These are phyloP conservation scores for Colletotrichum sojae DNA, from an alignment of 2,329 filamentous ascomycete genomes.

Conservation along the genomic window DNA sequence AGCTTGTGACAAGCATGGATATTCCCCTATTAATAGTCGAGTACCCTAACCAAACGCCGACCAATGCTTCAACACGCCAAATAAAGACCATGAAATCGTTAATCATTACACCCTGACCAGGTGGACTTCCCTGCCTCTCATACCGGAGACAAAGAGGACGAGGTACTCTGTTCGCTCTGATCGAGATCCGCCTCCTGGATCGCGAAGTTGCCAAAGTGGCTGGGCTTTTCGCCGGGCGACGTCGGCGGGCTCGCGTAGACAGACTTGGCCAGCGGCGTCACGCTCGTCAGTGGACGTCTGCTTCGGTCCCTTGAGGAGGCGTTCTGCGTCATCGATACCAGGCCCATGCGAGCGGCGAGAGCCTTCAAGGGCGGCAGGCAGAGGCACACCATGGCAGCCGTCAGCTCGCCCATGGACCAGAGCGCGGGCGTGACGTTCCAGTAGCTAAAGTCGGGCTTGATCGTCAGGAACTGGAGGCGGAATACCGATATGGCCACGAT, in stretches of 20 bases:
- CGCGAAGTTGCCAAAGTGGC: slow-evolving; percentile 8
- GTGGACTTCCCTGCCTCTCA: background rate
- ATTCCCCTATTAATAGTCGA: background rate
- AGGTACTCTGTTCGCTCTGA: slow-evolving; percentile 1
- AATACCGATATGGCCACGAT: slow-evolving; percentile 45
- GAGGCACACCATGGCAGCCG: slow-evolving; percentile 43
- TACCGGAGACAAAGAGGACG: slow-evolving; percentile 16
- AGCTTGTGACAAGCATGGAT: background rate
- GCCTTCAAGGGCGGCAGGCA: slow-evolving; percentile 43
- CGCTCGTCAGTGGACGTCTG: background rate
- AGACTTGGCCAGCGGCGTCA: background rate
- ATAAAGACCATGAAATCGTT: background rate
- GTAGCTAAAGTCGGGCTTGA: slow-evolving; percentile 41
- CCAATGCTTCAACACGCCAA: background rate
- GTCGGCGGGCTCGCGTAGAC: background rate
- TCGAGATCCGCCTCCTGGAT: slow-evolving; percentile 6
- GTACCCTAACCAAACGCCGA: background rate
- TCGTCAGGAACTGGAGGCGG: slow-evolving; percentile 42
- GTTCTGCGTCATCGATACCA: background rate
- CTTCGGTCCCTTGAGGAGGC: slow-evolving; percentile 2
- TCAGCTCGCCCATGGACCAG: slow-evolving; percentile 45
- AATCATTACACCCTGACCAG: slow-evolving; percentile 2
- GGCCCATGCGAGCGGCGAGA: slow-evolving; percentile 20
- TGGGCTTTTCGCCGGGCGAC: slow-evolving; percentile 12
- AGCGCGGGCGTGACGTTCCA: slow-evolving; percentile 44